Percentiles rank a stretch among this genome's conserved stretches.
phyloP scores from a whole-genome alignment of 2,329 filamentous ascomycete genomes.

The Xylaria sp. region DNA sequence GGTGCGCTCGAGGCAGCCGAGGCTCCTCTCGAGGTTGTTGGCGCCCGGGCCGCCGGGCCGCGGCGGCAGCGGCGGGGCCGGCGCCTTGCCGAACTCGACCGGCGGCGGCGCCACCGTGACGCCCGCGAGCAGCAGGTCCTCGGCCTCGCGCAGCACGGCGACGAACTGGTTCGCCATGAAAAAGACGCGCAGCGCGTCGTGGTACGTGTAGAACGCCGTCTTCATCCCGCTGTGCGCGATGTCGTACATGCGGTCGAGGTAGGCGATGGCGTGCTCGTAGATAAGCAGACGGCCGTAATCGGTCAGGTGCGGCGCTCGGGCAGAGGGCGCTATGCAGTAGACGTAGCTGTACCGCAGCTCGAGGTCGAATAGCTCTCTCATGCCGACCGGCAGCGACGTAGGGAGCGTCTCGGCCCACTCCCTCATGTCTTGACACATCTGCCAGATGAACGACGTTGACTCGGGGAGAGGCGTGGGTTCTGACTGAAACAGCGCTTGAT shows the following conservation, averaged over 20 bases:
- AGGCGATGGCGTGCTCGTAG: constrained; percentile 85
- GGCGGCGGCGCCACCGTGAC: constrained; percentile 48
- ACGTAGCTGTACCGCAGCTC: constrained; percentile 91
- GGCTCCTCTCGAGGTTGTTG: constrained; percentile 58
- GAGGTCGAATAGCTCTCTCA: constrained; percentile 79
- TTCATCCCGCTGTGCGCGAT: constrained; percentile 63
- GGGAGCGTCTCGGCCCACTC: constrained; percentile 83
- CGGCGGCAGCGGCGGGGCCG: constrained; percentile 57
- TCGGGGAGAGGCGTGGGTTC: constrained; percentile 70
- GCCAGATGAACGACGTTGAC: constrained; percentile 72
- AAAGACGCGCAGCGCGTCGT: constrained; percentile 83
- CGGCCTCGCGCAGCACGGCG: constrained; percentile 60
- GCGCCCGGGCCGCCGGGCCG: constrained; percentile 44
- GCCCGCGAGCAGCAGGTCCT: constrained; percentile 59
- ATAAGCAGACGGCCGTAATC: constrained; percentile 79
- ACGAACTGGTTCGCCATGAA: constrained; percentile 70
- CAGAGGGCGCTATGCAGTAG: constrained; percentile 82
- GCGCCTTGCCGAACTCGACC: constrained; percentile 48
- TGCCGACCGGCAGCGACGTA: constrained; percentile 61
- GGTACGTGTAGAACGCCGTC: constrained; percentile 76
- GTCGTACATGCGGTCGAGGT: constrained; percentile 73
- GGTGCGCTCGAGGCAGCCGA: constrained; percentile 58
- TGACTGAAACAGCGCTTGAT: constrained; percentile 84
- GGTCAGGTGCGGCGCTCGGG: constrained; percentile 70
- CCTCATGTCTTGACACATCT: constrained; percentile 74